Base-by-base conservation (phyloP, 2,329 filamentous ascomycete species). In the Curvularia lunata region DNA sequence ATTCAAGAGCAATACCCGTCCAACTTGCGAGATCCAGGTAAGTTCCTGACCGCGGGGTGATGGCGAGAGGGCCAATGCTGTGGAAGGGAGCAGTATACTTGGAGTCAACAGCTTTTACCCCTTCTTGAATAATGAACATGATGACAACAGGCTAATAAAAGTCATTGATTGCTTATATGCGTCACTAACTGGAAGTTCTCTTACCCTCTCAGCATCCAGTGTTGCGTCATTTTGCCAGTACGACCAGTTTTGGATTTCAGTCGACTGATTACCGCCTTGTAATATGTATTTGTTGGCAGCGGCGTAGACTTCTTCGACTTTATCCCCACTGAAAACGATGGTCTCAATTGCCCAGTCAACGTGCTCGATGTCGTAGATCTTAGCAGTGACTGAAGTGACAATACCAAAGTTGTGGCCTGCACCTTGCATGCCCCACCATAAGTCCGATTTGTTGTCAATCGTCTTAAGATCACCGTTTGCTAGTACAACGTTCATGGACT, bases 401-500 rank as follows among this genome's bases (percentile, higher is more conserved):
- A 54, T 28, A 40, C 84, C 85, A 56, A 86, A 86, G 70, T 86
- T 86, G 57, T 85, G 52, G 1, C 45, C 45, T 19, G 52, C 52
- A 0, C 52, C 52, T 49, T 54, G 52, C 52, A 87, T 77, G 1
- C 77, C 85, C 84, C 84, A 87, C 68, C 78, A 86, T 8, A 87
- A 77, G 34, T 86, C 84, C 0, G 80, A 79, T 7, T 74, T 71
- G 2, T 49, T 30, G n/a, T 73, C 67, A 53, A 79, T 68, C 1
- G 83, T 71, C 0, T 75, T 79, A 6, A 70, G 57, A 9, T 68
- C 76, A 13, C 84, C 84, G 58, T 84, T 72, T 5, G 83, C 82
- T 0, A 85, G 75, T 0, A 86, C 83, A 1, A 86, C 65, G 21
- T 82, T 79, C 72, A 83, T 72, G 0, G 80, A 82, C n/a, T 84